Evolutionary conservation across 306 rosid genomes (phyloP), one percentile per base, ranked within the genome.

Genomic region (Begonia masoniana): DNA sequence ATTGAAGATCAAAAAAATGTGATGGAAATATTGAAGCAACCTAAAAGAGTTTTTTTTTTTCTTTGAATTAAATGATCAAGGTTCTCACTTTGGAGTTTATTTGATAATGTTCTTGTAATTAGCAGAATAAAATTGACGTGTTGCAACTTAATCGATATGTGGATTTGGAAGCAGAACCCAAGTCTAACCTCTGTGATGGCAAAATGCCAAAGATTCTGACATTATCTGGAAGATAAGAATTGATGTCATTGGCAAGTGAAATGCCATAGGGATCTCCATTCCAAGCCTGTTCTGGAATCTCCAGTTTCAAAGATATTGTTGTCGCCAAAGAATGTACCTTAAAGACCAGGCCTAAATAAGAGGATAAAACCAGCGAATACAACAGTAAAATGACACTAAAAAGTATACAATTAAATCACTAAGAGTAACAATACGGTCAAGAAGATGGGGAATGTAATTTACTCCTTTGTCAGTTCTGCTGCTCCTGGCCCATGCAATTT

Each of bases 381-480:
- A 10, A 47, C 52, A 41, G 41, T 5, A 14, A 15, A 9, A 58
- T 31, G 19, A 59, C 15, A 5, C 31, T 10, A 15, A 21, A 48
- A 48, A 47, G 13, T 45, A 45, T 45, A n/a, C 49, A 45, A 14
- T 45, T 11, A 45, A 45, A 45, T 45, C 49, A 45, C 15, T 10
- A 12, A 45, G n/a, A 12, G 49, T 3, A 45, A 45, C 49, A 45
- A 31, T 12, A 45, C n/a, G 49, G 13, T 45, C 49, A 45, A 45
- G 9, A 4, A 31, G 39, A 31, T 31, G 39, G 39, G 8, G 49
- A 10, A 45, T 10, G 49, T 45, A 45, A 45, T 11, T 81, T 85
- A 91, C 97, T 62, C 97, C 96, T 81, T 91, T 91, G 76, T 91
- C 95, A 3, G 94, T 91, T 36, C 97, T 76, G 76, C 97, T 91